phyloP scores from a whole-genome alignment of 1,284 basidiomycete species.

The Tylopilus sp. region DNA sequence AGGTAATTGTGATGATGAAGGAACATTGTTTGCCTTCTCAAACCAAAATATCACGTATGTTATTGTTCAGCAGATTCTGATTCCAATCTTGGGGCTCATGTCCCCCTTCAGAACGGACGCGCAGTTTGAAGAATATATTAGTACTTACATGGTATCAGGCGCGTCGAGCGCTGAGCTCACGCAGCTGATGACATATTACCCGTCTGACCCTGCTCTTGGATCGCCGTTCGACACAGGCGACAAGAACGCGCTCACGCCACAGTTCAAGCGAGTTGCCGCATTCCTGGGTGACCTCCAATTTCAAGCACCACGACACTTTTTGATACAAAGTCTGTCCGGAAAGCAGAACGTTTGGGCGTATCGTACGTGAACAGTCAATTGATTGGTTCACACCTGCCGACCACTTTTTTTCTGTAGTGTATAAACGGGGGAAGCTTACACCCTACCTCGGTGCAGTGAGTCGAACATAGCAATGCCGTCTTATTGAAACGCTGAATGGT shows the following conservation, averaged over 20 bases:
- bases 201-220: constrained; percentile 55
- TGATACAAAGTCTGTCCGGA: too few relatives aligned
- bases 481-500: background rate
- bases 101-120: background rate
- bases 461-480: background rate
- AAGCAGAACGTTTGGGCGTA: too few relatives aligned
- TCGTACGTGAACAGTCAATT: background rate
- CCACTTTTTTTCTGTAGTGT: constrained; percentile 43
- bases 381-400: background rate
- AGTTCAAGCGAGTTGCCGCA: constrained; percentile 63
- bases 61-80: background rate
- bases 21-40: constrained; percentile 61
- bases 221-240: constrained; percentile 56
- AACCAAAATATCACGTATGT: constrained; percentile 43
- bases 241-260: background rate
- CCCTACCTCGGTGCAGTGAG: constrained; percentile 60
- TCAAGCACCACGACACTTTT: too few relatives aligned
- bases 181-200: constrained; percentile 47
- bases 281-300: constrained; percentile 53
- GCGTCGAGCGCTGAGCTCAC: too few relatives aligned
- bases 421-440: constrained; percentile 55
- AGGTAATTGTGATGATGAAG: constrained; percentile 64
- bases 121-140: background rate
- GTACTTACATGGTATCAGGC: background rate
- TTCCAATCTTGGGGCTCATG: background rate